These are phyloP conservation scores for Schoenoplectus triqueter DNA, from an alignment of 202 grass and related monocot genomes.

Conservation along the genomic window DNA sequence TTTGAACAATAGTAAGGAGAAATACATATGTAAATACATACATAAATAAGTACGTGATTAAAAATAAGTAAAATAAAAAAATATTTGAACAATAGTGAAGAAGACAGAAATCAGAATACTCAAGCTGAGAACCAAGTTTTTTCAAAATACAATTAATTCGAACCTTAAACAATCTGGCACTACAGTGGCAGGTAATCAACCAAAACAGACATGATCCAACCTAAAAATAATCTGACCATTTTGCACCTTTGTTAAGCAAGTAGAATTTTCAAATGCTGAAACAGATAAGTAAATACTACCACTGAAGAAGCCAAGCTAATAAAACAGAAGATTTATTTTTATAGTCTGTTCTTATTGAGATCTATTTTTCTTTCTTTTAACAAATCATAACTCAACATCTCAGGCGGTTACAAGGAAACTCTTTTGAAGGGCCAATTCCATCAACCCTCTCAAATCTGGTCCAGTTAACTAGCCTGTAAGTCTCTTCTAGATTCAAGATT, in stretches of 20 bases:
- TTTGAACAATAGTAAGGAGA: no score
- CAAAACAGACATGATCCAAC: background rate
- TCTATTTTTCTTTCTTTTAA: background rate
- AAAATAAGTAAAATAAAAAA: no score
- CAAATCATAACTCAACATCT: slow-evolving; percentile 19
- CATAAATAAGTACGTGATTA: no score
- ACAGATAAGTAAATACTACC: background rate
- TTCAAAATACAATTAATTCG: background rate
- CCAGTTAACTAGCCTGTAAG: slow-evolving; percentile 46
- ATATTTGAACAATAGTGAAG: no score
- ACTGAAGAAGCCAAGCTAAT: background rate
- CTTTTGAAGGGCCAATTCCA: slow-evolving; percentile 51
- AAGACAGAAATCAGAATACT: background rate
- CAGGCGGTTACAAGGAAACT: slow-evolving; percentile 52
- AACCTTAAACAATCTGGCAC: background rate
- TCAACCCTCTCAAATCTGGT: slow-evolving; percentile 42
- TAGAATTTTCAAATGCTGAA: background rate
- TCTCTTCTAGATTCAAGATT: background rate
- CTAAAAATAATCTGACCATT: background rate
- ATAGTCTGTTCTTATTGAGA: background rate
- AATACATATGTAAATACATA: no score
- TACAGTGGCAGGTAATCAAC: no score
- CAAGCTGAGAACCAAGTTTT: background rate
- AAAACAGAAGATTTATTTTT: background rate
- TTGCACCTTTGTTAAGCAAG: background rate